Evolutionary conservation across 345 rosid species (phyloP), one percentile per base, ranked within the genome.

Genomic region (Nephelium lappaceum): DNA sequence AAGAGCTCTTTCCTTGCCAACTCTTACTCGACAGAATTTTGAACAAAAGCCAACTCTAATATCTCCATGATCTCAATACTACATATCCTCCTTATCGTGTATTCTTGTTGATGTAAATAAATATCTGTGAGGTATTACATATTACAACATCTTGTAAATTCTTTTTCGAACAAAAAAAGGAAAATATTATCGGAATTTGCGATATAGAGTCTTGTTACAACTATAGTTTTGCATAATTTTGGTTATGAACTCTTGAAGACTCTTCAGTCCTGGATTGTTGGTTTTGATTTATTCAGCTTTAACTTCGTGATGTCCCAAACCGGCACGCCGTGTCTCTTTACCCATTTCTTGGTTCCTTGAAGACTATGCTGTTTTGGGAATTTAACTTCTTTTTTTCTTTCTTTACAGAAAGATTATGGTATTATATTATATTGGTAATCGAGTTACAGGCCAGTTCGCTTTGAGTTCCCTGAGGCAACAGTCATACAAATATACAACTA

Each of bases 1-100:
- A 84, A 67, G 73, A 66, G n/a, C 19, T n/a, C 36, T 15, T 65
- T 60, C 39, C 51, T 81, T 74, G 72, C 64, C 58, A 72, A 55
- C 49, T 55, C 60, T 8, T 65, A 21, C 3, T n/a, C 3, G 25
- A 68, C 39, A 77, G 36, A 14, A 43, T 27, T 57, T 42, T 21
- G 71, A 64, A 47, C 23, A 31, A 27, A 62, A 18, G 53, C 21
- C n/a, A 0, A 18, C 38, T 7, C 23, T 2, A 41, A 23, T n/a
- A 31, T n/a, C 43, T 36, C 10, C 25, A 65, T n/a, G 51, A 42
- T 73, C 63, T 27, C 63, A 49, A 71, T 25, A 27, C 27, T n/a
- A 25, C 53, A 7, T 21, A 60, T 60, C 24, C 63, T 18, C 49
- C 14, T 12, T 15, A 53, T 19, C 11, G 3, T 1, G n/a, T 15